Evolutionary conservation across 2,329 filamentous ascomycete species (phyloP).

Genomic region (Aspergillus udagawae): DNA sequence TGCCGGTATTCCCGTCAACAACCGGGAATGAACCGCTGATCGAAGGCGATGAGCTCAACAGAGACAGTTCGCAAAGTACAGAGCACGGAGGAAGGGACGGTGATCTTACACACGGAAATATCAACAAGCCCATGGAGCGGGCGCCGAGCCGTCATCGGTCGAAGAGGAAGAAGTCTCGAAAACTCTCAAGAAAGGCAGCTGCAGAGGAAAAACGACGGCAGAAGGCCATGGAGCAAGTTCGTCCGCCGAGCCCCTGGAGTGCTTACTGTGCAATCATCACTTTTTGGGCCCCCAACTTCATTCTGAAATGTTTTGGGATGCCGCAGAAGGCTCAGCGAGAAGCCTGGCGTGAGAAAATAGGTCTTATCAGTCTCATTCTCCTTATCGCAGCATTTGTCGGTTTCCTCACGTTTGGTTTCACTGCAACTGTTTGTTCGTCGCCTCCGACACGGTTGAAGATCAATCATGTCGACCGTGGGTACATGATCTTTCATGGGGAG

Average conservation of each 20-base stretch:
- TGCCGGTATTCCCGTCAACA: constrained; percentile 83
- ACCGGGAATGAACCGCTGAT: constrained; percentile 87
- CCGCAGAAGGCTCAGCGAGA: constrained; percentile 79
- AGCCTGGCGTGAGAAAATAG: constrained; percentile 98
- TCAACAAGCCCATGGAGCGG: constrained; percentile 42
- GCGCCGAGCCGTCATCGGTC: constrained; percentile 36
- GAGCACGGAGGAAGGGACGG: constrained; percentile 47
- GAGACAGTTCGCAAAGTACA: constrained; percentile 60
- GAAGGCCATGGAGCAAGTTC: constrained; percentile 60
- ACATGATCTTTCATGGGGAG: constrained; percentile 93
- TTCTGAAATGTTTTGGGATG: constrained; percentile 82
- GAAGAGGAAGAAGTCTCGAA: constrained; percentile 60
- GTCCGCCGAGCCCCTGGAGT: constrained; percentile 86
- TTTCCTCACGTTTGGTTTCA: constrained; percentile 96
- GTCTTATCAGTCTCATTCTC: constrained; percentile 88
- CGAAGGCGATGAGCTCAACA: constrained; percentile 61
- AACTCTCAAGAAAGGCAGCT: constrained; percentile 52
- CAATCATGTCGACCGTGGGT: constrained; percentile 76
- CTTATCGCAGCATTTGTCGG: constrained; percentile 84
- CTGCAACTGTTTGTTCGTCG: constrained; percentile 73
- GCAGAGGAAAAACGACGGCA: constrained; percentile 59
- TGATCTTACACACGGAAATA: constrained; percentile 30
- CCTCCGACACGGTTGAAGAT: constrained; percentile 70
- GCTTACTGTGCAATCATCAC: constrained; percentile 92
- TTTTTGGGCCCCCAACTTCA: constrained; percentile 86